A percentile compares a stretch with the other conserved stretches of the same genome.
phyloP scores from a whole-genome alignment of 352 stramenopile species.

The Phytophthora pini region DNA sequence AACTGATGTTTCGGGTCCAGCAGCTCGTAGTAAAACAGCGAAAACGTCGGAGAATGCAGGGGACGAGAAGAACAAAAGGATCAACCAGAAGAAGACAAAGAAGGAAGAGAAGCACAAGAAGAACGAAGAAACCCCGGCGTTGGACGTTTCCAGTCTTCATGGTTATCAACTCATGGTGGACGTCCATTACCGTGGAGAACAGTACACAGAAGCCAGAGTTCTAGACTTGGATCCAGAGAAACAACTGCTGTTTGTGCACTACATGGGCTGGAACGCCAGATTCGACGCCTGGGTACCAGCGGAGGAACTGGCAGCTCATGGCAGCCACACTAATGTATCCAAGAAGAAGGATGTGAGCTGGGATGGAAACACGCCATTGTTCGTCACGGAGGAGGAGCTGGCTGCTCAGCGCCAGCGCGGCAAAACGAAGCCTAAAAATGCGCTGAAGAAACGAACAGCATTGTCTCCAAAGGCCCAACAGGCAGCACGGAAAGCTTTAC shows the following conservation, averaged over 20 bases:
- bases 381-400: conserved; percentile 28
- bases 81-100: conserved; percentile 38
- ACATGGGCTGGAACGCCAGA: conserved; percentile 80
- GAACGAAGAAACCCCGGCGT: neutral
- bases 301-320: conserved; percentile 59
- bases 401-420: conserved; percentile 1
- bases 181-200: conserved; percentile 55
- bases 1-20: conserved; percentile 8
- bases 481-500: conserved; percentile 20
- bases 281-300: conserved; percentile 69
- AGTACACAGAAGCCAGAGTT: conserved; percentile 72
- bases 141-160: conserved; percentile 15
- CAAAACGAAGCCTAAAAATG: conserved; percentile 17
- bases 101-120: conserved; percentile 21
- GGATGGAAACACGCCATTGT: conserved; percentile 58
- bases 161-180: conserved; percentile 66
- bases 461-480: conserved; percentile 14
- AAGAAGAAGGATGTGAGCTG: conserved; percentile 53
- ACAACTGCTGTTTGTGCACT: conserved; percentile 63
- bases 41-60: conserved; percentile 27
- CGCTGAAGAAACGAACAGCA: conserved; percentile 8
- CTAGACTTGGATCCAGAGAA: conserved; percentile 48
- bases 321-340: conserved; percentile 44
- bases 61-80: conserved; percentile 25
- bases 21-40: conserved; percentile 4